Conservation (phyloP, 2,329 filamentous ascomycete genomes). For the Penicillium olsonii region DNA sequence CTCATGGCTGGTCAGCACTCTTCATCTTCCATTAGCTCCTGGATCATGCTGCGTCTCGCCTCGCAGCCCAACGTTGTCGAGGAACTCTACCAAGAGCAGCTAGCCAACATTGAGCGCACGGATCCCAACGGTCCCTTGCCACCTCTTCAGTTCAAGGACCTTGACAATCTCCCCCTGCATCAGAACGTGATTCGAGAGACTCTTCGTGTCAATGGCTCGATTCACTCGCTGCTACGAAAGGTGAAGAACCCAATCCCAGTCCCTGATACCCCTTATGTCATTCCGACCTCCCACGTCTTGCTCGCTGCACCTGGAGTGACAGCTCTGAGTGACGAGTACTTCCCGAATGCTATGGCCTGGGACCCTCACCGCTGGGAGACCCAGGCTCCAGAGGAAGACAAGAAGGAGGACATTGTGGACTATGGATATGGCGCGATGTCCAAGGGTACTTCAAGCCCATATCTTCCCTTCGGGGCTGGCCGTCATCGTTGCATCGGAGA, state of each 20-base stretch:
- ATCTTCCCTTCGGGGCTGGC: slow-evolving; percentile 72
- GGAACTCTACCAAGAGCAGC: slow-evolving; percentile 69
- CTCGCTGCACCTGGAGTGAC: slow-evolving; percentile 78
- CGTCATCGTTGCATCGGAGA: slow-evolving; percentile 74
- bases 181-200: slow-evolving; percentile 70
- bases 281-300: slow-evolving; percentile 75
- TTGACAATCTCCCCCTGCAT: slow-evolving; percentile 63
- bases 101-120: slow-evolving; percentile 51
- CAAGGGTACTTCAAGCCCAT: slow-evolving; percentile 63
- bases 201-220: slow-evolving; percentile 68
- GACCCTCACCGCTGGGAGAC: slow-evolving; percentile 64
- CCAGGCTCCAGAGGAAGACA: slow-evolving; percentile 35
- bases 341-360: slow-evolving; percentile 61
- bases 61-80: slow-evolving; percentile 69
- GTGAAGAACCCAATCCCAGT: slow-evolving; percentile 68
- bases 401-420: slow-evolving; percentile 52
- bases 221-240: slow-evolving; percentile 72
- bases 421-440: slow-evolving; percentile 63
- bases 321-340: slow-evolving; percentile 58
- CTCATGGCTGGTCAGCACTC: slow-evolving; percentile 85
- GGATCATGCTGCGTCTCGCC: slow-evolving; percentile 75
- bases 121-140: slow-evolving; percentile 43
- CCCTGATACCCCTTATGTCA: slow-evolving; percentile 60
- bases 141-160: slow-evolving; percentile 59
- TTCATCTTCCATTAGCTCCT: slow-evolving; percentile 73